Base-by-base conservation (phyloP, 140 eudicot genomes). In the Senecio squalidus region DNA sequence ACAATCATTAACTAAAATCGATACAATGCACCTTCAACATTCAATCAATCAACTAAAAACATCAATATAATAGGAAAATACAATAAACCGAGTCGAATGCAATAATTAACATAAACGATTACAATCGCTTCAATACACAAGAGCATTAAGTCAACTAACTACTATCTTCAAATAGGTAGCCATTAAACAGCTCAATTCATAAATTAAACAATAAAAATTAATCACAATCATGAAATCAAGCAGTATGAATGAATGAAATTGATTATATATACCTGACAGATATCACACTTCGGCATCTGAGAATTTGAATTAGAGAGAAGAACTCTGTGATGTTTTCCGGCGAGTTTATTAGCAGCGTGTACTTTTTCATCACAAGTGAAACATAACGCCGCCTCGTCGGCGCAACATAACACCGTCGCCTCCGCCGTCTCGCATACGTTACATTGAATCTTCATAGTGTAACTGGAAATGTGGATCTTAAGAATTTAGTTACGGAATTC, bases 341-440 rank as follows among this genome's bases (percentile, higher is more conserved):
- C 92, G 25, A 88, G 92, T 73, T 82, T 84, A 55, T 88, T 88
- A 41, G 92, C 95, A 3, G 96, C 92, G 34, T 84, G 95, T 1
- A 84, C 82, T 47, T 80, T 70, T 57, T 71, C 68, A 41, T 82
- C 97, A 52, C 97, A 89, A 4, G 14, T 71, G 72, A 55, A 51
- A 22, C 95, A 89, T 21, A 89, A 66, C 50, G 94, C 94, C 58
- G 95, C 97, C 81, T 89, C 95, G 26, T 89, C 97, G 18, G 91
- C 96, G 68, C 94, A 88, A 62, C 96, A 88, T 5, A 88, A 64
- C 64, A 84, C 91, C 46, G 41, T 59, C 25, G 88, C 95, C 73
- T 81, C 96, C 71, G 95, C 94, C 58, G 55, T 52, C 75, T 79
- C 91, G 48, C 96, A 88, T 11, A 75, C 95, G 77, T 51, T 79